A percentile compares a stretch with the other conserved stretches of the same genome.
Evolutionary conservation across 306 rosid species (phyloP).

Genomic region (Malus asiatica): DNA sequence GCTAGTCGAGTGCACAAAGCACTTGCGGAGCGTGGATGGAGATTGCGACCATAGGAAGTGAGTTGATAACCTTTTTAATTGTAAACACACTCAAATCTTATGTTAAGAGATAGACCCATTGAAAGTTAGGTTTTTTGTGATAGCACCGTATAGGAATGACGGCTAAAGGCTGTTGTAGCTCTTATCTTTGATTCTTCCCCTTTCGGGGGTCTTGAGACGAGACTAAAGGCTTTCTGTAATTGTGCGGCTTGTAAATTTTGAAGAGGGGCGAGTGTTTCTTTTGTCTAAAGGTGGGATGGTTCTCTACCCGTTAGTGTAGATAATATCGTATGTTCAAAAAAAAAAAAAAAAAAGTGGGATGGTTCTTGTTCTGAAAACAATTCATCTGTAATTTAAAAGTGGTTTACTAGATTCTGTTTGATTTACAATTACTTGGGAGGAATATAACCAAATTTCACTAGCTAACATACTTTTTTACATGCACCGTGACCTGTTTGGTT

Average conservation of each 20-base stretch:
- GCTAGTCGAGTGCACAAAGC: conserved; percentile 66
- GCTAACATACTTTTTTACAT: too few species aligned
- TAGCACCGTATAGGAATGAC: conserved; percentile 18
- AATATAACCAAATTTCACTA: too few species aligned
- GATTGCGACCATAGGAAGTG: conserved; percentile 46
- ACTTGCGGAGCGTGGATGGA: conserved; percentile 87
- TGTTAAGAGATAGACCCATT: not conserved
- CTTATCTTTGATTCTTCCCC: conserved; percentile 20
- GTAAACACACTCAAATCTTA: not conserved
- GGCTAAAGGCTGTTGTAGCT: not conserved
- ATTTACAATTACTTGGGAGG: too few species aligned
- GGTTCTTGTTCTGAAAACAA: conserved; percentile 6
- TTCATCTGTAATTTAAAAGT: not conserved
- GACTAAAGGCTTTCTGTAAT: conserved; percentile 13
- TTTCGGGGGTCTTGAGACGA: conserved; percentile 9
- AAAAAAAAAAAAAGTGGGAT: not conserved
- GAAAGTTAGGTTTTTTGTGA: conserved; percentile 8
- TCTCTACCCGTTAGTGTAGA: not conserved
- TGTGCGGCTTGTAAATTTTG: conserved; percentile 36
- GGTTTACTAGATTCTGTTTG: not conserved
- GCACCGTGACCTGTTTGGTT: too few species aligned
- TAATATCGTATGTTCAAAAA: too few species aligned
- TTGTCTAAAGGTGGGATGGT: not conserved
- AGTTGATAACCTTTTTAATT: not conserved
- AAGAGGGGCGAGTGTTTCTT: conserved; percentile 17